These are phyloP conservation scores for Boletus bicolor DNA, from an alignment of 768 basidiomycete species.

Conservation along the genomic window DNA sequence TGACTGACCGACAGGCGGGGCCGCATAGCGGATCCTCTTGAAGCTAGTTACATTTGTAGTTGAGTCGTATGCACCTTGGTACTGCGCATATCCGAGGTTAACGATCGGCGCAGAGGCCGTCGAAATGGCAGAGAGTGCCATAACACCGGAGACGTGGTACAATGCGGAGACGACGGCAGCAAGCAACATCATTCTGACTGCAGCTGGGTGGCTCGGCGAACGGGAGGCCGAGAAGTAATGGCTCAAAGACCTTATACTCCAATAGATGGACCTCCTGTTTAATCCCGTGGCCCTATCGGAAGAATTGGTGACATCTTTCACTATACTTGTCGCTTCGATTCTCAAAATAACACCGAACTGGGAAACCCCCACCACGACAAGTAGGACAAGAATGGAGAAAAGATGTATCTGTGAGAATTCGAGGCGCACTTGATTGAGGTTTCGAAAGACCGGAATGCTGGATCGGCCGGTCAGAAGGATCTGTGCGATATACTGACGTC, in stretches of 20 bases:
- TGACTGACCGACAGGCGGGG: not conserved
- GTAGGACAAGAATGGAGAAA: not conserved
- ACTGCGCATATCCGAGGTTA: not conserved
- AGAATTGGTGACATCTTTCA: not conserved
- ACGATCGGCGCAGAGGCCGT: not conserved
- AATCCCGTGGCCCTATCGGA: not conserved
- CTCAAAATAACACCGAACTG: not conserved
- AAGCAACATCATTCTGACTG: not conserved
- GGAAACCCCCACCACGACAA: not conserved
- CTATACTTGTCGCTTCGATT: not conserved
- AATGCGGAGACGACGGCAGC: not conserved
- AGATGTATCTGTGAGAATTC: not conserved
- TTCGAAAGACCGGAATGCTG: not conserved
- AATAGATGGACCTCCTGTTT: not conserved
- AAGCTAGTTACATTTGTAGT: not conserved
- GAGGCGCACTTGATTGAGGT: not conserved
- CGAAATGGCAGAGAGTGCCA: not conserved
- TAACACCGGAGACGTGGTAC: not conserved
- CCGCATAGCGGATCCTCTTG: not conserved
- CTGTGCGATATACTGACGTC: not conserved
- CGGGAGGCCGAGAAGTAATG: not conserved
- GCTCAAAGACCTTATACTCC: not conserved
- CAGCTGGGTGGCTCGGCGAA: not conserved
- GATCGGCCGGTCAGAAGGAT: not conserved
- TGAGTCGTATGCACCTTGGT: not conserved